Evolutionary conservation across 1,284 basidiomycete species (phyloP).

Genomic region (Irpex sp.): DNA sequence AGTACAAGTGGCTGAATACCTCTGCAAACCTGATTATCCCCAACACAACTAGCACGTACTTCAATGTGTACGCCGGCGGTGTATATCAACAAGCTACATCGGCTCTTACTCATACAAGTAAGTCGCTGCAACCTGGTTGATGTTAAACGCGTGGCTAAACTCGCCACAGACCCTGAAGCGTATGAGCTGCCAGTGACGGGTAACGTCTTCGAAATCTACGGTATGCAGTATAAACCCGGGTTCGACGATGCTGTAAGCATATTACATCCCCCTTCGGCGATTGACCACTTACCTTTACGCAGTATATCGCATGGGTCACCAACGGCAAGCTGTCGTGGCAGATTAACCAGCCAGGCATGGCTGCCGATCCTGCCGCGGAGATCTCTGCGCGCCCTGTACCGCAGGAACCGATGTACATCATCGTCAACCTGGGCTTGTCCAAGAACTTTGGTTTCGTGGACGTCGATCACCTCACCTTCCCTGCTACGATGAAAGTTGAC

Average conservation of each 20-base stretch:
- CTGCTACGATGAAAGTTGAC: constrained; percentile 71
- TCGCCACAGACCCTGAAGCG: constrained; percentile 38
- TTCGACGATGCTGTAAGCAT: constrained; percentile 25
- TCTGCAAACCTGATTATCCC: constrained; percentile 41
- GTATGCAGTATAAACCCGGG: constrained; percentile 28
- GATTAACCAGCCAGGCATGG: constrained; percentile 67
- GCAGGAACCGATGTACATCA: constrained; percentile 49
- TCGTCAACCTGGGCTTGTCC: constrained; percentile 75
- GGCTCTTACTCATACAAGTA: constrained; percentile 25
- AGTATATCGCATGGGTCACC: constrained; percentile 83
- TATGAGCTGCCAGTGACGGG: constrained; percentile 26
- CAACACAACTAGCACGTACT: constrained; percentile 37
- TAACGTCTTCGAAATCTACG: constrained; percentile 20
- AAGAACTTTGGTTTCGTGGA: constrained; percentile 69
- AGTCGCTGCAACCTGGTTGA: constrained; percentile 45
- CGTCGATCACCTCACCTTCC: constrained; percentile 62
- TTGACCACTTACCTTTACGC: constrained; percentile 5
- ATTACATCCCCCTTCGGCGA: background rate
- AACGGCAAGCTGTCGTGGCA: constrained; percentile 71
- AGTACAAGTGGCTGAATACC: constrained; percentile 38
- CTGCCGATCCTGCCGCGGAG: constrained; percentile 38
- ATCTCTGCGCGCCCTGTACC: constrained; percentile 26
- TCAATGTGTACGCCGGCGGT: constrained; percentile 54
- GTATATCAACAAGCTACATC: constrained; percentile 51
- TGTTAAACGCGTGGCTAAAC: constrained; percentile 59